phyloP scores from a whole-genome alignment of 495 filamentous ascomycete genomes.

The Aspergillus olivimuriae region DNA sequence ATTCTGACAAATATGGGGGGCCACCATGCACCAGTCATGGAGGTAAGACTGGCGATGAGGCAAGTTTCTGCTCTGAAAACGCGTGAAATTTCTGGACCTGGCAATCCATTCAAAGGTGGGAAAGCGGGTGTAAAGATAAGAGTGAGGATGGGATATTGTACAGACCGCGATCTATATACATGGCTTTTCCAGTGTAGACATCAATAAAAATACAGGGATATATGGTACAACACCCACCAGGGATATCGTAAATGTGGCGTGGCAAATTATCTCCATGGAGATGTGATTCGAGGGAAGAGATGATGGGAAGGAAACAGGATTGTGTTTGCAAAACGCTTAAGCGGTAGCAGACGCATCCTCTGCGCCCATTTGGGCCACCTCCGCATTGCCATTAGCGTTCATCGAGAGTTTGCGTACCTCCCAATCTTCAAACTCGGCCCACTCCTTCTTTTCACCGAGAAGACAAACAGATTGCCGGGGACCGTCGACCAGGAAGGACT shows the following conservation, averaged over 20 bases:
- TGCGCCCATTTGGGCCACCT: too few relatives aligned
- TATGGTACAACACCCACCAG: slow-evolving; percentile 3
- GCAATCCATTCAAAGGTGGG: slow-evolving; percentile 3
- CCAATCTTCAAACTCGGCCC: slow-evolving; percentile 47
- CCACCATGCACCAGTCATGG: slow-evolving; percentile 22
- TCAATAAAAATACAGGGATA: slow-evolving; percentile 14
- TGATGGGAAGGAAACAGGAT: not conserved
- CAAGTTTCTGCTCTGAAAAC: slow-evolving; percentile 31
- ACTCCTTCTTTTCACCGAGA: slow-evolving; percentile 79
- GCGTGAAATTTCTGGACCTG: too few relatives aligned
- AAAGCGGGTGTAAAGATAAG: slow-evolving; percentile 9
- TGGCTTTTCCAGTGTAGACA: slow-evolving; percentile 1
- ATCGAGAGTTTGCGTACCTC: slow-evolving; percentile 40
- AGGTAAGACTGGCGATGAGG: slow-evolving; percentile 26
- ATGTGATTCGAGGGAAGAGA: not conserved
- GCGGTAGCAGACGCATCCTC: slow-evolving; percentile 16
- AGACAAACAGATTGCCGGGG: slow-evolving; percentile 51
- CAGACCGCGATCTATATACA: slow-evolving; percentile 16
- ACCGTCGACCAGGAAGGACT: slow-evolving; percentile 73
- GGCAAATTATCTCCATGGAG: slow-evolving; percentile 1
- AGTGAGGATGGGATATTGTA: slow-evolving; percentile 14
- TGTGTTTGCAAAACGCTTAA: slow-evolving; percentile 5
- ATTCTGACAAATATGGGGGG: slow-evolving; percentile 4
- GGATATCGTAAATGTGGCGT: not conserved
- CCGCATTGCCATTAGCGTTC: slow-evolving; percentile 18